Base-by-base conservation (phyloP, 2,329 filamentous ascomycete genomes). In the Colletotrichum cordylinicola region DNA sequence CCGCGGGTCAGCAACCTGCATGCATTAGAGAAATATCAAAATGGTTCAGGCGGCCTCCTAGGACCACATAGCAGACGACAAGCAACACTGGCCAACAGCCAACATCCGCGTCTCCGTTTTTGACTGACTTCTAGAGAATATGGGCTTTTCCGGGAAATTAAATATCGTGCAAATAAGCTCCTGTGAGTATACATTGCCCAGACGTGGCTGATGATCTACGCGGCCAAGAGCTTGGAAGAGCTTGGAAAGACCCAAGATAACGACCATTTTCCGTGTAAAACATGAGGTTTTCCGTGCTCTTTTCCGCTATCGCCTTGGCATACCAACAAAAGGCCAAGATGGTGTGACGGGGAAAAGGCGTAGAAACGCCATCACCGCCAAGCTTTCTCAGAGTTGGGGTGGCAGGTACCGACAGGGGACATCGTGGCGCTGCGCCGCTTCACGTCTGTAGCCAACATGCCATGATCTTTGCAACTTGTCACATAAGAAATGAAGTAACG, bases 281-380 rank as follows among this genome's bases (percentile, higher is more conserved):
- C 18, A 15, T 2, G 31, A 13, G 35, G 48, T 74, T 74, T 61
- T 71, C 71, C 66, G 58, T 58, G 18, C 3, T 62, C 12, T 71
- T 74, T 74, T 74, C 72, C 72, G 72, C 39, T 37, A 37, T 66
- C 31, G 37, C 52, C 72, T 74, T 74, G 72, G 72, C 72, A n/a
- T 55, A 27, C 55, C 24, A 52, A 60, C 48, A 60, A 16, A 73
- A 29, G 21, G 13, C 29, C 67, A 60, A 60, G 60, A 33, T 58
- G 58, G 60, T 27, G 60, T 24, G 60, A 74, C 35, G 29, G 60
- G 60, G 31, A 61, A 74, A 29, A 56, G 13, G 67, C 31, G 48
- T 58, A 31, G 55, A 29, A 24, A 61, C 67, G 35, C 72, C 67
- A 43, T 71, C 48, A 31, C 33, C 21, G 72, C 72, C 72, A 71